Percentiles rank a stretch among this genome's conserved stretches.
Conservation (phyloP, 129 eudicot genomes). For the Deinandra increscens region DNA sequence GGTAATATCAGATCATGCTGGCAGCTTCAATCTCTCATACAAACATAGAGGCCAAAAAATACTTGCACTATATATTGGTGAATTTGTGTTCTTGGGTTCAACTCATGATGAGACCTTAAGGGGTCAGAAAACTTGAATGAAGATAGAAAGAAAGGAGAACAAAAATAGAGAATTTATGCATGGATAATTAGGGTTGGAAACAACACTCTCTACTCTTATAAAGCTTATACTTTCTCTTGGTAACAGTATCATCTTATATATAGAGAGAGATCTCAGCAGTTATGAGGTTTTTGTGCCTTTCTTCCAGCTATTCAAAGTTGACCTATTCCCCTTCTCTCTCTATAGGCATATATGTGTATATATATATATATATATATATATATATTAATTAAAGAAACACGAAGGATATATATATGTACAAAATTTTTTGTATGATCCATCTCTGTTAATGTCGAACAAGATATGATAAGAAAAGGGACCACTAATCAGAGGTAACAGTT, state of each 20-base stretch:
- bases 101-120: neutral
- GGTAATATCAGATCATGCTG: constrained; percentile 59
- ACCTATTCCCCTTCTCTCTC: constrained; percentile 35
- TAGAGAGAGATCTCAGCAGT: constrained; percentile 46
- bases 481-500: constrained; percentile 38
- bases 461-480: constrained; percentile 42
- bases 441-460: constrained; percentile 33
- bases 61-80: neutral
- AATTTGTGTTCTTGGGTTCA: neutral
- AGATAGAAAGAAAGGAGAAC: constrained; percentile 11
- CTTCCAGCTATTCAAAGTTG: constrained; percentile 51
- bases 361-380: neutral
- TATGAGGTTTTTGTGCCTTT: constrained; percentile 37
- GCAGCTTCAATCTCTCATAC: constrained; percentile 68
- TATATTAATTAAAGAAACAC: constrained; percentile 17
- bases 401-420: constrained; percentile 40
- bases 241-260: constrained; percentile 37
- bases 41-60: constrained; percentile 27
- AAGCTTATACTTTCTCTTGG: constrained; percentile 17
- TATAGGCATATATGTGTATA: neutral
- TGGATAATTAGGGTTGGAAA: constrained; percentile 14
- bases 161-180: constrained; percentile 20
- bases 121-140: neutral
- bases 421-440: constrained; percentile 36
- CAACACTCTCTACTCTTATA: neutral